Conservation (phyloP, 2,329 filamentous ascomycete species). For the Aspergillus sp. region DNA sequence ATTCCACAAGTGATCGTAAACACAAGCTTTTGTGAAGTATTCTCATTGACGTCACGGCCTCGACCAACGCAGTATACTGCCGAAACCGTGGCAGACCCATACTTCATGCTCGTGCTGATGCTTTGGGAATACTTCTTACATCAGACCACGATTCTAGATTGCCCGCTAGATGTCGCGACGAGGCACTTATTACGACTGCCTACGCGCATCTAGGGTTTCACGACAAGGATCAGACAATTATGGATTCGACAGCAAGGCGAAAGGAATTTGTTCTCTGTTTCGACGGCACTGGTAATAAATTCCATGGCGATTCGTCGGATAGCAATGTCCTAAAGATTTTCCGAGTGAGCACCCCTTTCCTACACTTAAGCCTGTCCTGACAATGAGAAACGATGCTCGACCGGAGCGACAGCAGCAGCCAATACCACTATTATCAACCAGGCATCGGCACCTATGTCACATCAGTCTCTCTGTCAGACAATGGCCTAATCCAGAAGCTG, state of each 20-base stretch:
- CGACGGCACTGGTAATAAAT: constrained; percentile 48
- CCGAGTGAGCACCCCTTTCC: constrained; percentile 25
- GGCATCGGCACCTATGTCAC: constrained; percentile 28
- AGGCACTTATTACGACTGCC: too few species aligned
- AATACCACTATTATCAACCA: constrained; percentile 15
- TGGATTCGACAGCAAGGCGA: neutral
- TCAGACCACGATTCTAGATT: too few species aligned
- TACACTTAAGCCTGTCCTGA: neutral
- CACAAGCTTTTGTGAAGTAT: too few species aligned
- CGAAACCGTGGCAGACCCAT: too few species aligned
- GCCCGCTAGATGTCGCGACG: too few species aligned
- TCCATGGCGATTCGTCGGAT: constrained; percentile 43
- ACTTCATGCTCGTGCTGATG: too few species aligned
- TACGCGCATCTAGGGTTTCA: too few species aligned
- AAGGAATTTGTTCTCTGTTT: constrained; percentile 41
- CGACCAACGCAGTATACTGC: too few species aligned
- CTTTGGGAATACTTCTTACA: too few species aligned
- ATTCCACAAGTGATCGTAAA: too few species aligned
- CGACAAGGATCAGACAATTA: neutral
- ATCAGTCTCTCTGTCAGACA: constrained; percentile 15
- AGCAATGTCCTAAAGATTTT: constrained; percentile 51
- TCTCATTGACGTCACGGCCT: too few species aligned
- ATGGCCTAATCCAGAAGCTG: constrained; percentile 15
- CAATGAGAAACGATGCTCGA: neutral
- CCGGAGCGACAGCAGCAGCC: neutral